Base-by-base conservation (phyloP, 768 basidiomycete species). In the Gloeophyllum trabeum region DNA sequence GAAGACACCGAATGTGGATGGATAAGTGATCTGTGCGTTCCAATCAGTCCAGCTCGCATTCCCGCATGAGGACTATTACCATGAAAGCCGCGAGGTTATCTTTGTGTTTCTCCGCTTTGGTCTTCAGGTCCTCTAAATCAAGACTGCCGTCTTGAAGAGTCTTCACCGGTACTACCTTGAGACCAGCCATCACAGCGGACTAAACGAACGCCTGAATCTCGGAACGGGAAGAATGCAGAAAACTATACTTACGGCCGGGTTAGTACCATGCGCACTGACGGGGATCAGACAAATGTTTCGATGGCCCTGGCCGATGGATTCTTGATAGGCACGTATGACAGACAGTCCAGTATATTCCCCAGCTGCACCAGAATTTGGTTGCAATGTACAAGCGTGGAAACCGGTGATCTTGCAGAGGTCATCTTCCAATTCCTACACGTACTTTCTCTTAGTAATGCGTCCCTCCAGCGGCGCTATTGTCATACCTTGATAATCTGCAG, bases 321-420 rank as follows among this genome's bases (percentile, higher is more conserved):
- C 82, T 54, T 97, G 91, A 61, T 92, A 99, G 6, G 93, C 93
- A 38, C 83, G 77, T 54, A 99, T 97, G 46, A 97, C 83, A 40
- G 76, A 81, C 18, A 99, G 73, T n/a, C 96, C 96, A 24, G 96
- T 76, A 53, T 93, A 99, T 64, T 99, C 96, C 21, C 96, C 96
- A 46, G 92, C 89, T 14, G 96, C 96, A 35, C 96, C 96, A 12
- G 96, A 98, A 62, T 99, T 99, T 25, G 96, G 96, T 58, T 99
- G 96, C n/a, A 99, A 73, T 1, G 90, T 93, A 46, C 91, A 90
- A 16, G 91, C 79, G 49, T 89, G 75, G 66, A 97, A 96, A n/a
- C 96, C 96, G 10, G 96, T 98, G 46, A 98, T 88, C 54, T 73
- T 83, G 70, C 88, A 89, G 5, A 99, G 70, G 64, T 97, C 89